Base-by-base conservation (phyloP, 176 grass and related monocot genomes). In the Cymbopogon citratus region DNA sequence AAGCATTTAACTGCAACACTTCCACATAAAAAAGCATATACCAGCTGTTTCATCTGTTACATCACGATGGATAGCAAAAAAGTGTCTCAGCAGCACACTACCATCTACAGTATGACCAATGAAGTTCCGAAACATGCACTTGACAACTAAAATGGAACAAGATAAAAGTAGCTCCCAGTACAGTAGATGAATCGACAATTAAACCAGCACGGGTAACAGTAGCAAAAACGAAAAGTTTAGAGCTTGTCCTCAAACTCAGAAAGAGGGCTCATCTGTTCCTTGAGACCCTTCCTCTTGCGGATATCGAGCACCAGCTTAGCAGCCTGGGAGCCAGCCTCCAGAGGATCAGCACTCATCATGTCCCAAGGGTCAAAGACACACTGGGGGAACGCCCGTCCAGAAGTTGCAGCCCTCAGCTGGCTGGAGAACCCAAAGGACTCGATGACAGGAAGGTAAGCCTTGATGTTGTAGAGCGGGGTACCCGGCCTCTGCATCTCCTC, bases 401-500 rank as follows among this genome's bases (percentile, higher is more conserved):
- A 88, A 44, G 86, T 88, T 31, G 80, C 74, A 21, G 86, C 86
- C 80, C 74, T 88, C 6, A 88, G 74, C 6, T 68, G 71, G 68
- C 80, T 83, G 4, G 80, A 73, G 80, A 88, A 88, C 18, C 86
- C 80, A 36, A 88, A 88, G 34, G 86, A 83, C 74, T 83, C 86
- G 0, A 86, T 80, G 14, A 86, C 76, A 74, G 84, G 84, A 8
- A 86, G 84, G 73, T 87, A 94, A 24, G 92, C 89, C 76, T 94
- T 94, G 66, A 89, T 94, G 80, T 91, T 91, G 74, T 94, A 94
- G 9, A 94, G 77, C 44, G 92, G 92, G 34, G 92, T 94, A 59
- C 92, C 92, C 5, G 85, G 91, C 76, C 86, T 91, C 76, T 91
- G 88, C 63, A 94, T 81, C 83, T 94, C 92, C 83, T 94, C 92